These are phyloP conservation scores for Betula pendula DNA, from an alignment of 306 rosid genomes.

Conservation along the genomic window DNA sequence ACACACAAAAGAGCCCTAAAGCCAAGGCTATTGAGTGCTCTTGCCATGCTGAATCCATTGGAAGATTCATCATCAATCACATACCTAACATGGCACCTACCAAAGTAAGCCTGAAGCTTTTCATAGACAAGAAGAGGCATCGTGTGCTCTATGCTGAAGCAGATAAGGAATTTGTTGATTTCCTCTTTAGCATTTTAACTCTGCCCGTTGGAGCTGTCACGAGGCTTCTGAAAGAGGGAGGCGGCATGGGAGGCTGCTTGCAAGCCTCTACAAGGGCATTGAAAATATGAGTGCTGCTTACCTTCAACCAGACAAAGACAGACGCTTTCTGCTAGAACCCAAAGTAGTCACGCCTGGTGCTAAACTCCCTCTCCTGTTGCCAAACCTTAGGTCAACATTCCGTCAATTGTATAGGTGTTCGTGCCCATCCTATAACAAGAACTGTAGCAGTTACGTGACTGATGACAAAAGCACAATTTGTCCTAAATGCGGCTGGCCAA, in stretches of 20 bases:
- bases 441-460: neutral
- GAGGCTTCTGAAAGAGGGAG: neutral
- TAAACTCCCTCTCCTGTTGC: neutral
- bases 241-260: slow-evolving; percentile 2
- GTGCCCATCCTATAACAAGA: neutral
- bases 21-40: no score
- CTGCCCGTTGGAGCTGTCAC: slow-evolving; percentile 15
- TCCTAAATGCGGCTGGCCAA: fast-evolving
- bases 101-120: slow-evolving; percentile 12
- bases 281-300: neutral
- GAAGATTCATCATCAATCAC: no score
- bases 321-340: neutral
- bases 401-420: neutral
- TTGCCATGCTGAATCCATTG: no score
- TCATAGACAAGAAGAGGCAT: neutral
- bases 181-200: slow-evolving; percentile 21
- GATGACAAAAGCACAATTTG: neutral
- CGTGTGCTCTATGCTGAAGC: slow-evolving; percentile 22
- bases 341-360: neutral
- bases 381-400: neutral
- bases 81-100: neutral
- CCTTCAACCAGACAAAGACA: neutral
- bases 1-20: no score
- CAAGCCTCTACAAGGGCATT: slow-evolving; percentile 16
- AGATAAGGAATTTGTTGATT: slow-evolving; percentile 17